A percentile compares a stretch with the other conserved stretches of the same genome.
phyloP scores from a whole-genome alignment of 1,284 basidiomycete species.

The Anthracocystis setariae region DNA sequence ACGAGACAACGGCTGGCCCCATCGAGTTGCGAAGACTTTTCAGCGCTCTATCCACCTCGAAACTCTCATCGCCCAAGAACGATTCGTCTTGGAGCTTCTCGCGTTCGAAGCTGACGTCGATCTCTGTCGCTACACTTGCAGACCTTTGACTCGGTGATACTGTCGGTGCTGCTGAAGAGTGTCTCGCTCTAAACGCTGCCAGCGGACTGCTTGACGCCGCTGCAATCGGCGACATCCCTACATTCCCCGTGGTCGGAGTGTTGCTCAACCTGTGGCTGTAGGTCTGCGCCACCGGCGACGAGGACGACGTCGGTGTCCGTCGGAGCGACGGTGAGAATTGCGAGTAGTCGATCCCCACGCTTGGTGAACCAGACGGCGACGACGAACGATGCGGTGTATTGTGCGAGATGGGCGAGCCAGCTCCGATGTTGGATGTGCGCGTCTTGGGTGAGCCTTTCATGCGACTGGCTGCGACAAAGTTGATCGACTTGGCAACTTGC shows the following conservation, averaged over 20 bases:
- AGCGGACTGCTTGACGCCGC: conserved; percentile 62
- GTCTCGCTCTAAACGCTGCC: conserved; percentile 74
- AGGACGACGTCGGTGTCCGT: conserved; percentile 4
- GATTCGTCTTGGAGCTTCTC: conserved; percentile 66
- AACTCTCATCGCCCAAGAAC: conserved; percentile 47
- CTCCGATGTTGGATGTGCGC: conserved; percentile 22
- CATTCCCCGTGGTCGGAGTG: no score
- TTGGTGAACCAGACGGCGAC: background rate
- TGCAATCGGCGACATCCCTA: no score
- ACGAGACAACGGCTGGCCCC: conserved; percentile 7
- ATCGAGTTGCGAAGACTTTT: conserved; percentile 21
- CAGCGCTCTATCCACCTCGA: conserved; percentile 41
- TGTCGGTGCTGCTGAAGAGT: background rate
- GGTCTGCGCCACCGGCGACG: no score
- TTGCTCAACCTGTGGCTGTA: no score
- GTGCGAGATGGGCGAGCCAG: conserved; percentile 37
- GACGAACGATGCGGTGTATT: background rate
- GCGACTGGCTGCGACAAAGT: conserved; percentile 43
- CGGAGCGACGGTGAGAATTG: conserved; percentile 33
- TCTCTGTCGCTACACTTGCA: background rate
- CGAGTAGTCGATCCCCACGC: conserved; percentile 27
- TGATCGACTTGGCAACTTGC: conserved; percentile 27
- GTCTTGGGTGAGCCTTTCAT: conserved; percentile 46
- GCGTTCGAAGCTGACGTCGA: conserved; percentile 56
- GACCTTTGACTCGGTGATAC: conserved; percentile 4